Evolutionary conservation across 129 eudicot genomes (phyloP), one percentile per base, ranked within the genome.

Genomic region (Helianthus annuus): DNA sequence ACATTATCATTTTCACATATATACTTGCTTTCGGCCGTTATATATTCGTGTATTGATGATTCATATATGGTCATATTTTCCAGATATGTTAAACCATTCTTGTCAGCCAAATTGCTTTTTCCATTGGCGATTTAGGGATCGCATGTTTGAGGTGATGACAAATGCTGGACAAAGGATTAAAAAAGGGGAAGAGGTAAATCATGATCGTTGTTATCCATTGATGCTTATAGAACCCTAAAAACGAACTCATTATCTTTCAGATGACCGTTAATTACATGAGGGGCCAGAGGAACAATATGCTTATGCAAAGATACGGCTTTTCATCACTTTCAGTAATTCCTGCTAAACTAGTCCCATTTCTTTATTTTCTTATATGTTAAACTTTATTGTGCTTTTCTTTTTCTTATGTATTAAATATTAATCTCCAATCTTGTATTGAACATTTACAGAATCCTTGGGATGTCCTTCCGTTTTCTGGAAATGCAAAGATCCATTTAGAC

Each of bases 131-230:
- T 91, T 84, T 75, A 95, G 85, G 77, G 99, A 95, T 66, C 89
- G 99, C 51, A 90, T 95, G 99, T 89, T 95, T 79, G 99, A 86
- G 85, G 99, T 95, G 80, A 88, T 90, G 99, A 88, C 86, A 69
- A 95, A 90, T 83, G 96, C 99, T 66, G 99, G 99, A 62, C 92
- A 88, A 65, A 45, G 77, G 55, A 83, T 95, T 36, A 86, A 65
- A 75, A 88, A 81, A 34, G 99, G 99, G 76, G 99, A 95, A 51
- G 99, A 95, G 89, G 99, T 90, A 83, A 77, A 42, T 55, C 22
- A 53, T 64, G 13, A 44, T 61, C 19, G 39, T 51, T 36, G 15
- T 51, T 40, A 17, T 42, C 17, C 1, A 5, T 8, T 52, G 10
- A 51, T 39, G 48, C 29, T 2, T 65, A 40, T 17, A 36, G 53